Conservation (phyloP, 225 moss, liverwort and hornwort species). For the Pleurozium schreberi region DNA sequence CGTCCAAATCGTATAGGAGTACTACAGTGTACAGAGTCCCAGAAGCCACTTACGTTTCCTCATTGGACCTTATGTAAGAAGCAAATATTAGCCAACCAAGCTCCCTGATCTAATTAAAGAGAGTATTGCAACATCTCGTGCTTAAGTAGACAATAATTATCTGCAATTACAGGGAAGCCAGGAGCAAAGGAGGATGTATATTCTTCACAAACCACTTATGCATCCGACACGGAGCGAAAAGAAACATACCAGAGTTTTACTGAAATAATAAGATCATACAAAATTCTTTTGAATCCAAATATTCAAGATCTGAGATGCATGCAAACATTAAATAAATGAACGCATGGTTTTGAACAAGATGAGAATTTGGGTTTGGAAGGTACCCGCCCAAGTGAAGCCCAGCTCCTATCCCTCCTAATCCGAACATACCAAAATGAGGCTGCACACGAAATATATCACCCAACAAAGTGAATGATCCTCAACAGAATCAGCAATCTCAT, state of each 20-base stretch:
- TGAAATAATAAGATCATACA: neutral
- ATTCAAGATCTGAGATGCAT: neutral
- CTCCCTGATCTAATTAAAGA: neutral
- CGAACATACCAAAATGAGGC: conserved; percentile 43
- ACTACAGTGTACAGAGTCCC: neutral
- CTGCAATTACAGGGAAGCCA: neutral
- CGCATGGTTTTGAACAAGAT: neutral
- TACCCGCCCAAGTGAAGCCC: conserved; percentile 38
- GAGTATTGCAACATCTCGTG: neutral
- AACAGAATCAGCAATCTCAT: neutral
- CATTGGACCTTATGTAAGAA: neutral
- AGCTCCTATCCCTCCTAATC: conserved; percentile 43
- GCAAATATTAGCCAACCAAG: neutral
- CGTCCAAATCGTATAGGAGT: neutral
- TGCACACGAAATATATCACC: conserved; percentile 9
- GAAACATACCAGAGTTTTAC: neutral
- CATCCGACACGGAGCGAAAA: neutral
- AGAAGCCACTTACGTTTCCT: neutral
- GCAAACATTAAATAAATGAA: neutral
- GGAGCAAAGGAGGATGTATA: neutral
- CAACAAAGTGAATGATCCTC: neutral
- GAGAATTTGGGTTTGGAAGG: neutral
- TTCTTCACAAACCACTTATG: neutral
- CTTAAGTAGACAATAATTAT: neutral
- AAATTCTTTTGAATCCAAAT: too few relatives aligned